phyloP scores from a whole-genome alignment of 768 basidiomycete genomes.

The Pleurotus tuoliensis region DNA sequence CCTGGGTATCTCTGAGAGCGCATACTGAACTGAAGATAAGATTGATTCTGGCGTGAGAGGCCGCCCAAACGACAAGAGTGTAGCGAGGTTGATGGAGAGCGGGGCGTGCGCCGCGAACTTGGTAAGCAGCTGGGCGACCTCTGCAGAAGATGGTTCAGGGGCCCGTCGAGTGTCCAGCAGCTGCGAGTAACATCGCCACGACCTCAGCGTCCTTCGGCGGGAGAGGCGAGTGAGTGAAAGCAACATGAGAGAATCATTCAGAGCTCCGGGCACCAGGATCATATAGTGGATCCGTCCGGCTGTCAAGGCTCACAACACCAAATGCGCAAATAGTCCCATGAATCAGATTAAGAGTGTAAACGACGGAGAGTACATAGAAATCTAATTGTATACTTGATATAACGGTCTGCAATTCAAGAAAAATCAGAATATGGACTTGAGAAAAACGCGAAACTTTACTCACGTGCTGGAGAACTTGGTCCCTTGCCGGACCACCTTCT shows the following conservation, averaged over 20 bases:
- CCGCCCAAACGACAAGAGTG: slow-evolving; percentile 71
- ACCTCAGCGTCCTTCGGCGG: background rate
- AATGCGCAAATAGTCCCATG: background rate
- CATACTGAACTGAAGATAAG: slow-evolving; percentile 70
- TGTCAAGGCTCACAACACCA: background rate
- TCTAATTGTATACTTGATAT: slow-evolving; percentile 93
- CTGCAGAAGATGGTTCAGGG: slow-evolving; percentile 45
- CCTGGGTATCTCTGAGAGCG: slow-evolving; percentile 72
- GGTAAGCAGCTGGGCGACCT: slow-evolving; percentile 57
- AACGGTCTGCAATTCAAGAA: slow-evolving; percentile 52
- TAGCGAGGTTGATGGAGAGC: slow-evolving; percentile 67
- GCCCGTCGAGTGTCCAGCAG: slow-evolving; percentile 26
- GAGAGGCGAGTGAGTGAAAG: background rate
- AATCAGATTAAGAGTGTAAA: slow-evolving; percentile 8
- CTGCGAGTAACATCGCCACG: slow-evolving; percentile 1
- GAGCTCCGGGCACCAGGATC: background rate
- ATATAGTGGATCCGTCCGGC: slow-evolving; percentile 1
- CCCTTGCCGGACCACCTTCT: slow-evolving; percentile 97
- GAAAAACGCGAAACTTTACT: slow-evolving; percentile 26
- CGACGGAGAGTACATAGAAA: slow-evolving; percentile 3
- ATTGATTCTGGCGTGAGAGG: slow-evolving; percentile 70
- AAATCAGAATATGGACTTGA: slow-evolving; percentile 12
- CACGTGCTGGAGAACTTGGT: slow-evolving; percentile 98
- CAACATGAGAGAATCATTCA: background rate
- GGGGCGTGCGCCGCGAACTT: slow-evolving; percentile 60